Percentiles rank a stretch among this genome's conserved stretches.
Evolutionary conservation across 345 rosid genomes (phyloP).

Genomic region (Cardiospermum halicacabum): DNA sequence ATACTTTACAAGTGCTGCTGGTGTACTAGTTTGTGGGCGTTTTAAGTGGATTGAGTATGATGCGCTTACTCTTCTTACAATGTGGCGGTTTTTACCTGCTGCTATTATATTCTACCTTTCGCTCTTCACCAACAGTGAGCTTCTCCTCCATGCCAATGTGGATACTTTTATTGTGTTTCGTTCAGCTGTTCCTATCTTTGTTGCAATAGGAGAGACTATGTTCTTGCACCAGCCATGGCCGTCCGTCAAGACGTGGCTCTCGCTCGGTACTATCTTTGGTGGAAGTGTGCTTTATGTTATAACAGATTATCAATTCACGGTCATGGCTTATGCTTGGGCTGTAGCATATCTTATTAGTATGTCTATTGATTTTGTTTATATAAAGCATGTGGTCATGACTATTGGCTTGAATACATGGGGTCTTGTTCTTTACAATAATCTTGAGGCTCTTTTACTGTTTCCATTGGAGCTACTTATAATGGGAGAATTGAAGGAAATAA

Average conservation of each 20-base stretch:
- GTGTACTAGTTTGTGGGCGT: slow-evolving; percentile 60
- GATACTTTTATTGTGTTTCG: slow-evolving; percentile 97
- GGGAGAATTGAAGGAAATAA: slow-evolving; percentile 91
- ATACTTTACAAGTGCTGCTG: slow-evolving; percentile 84
- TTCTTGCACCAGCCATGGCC: slow-evolving; percentile 94
- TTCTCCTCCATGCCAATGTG: slow-evolving; percentile 91
- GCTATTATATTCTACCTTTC: slow-evolving; percentile 91
- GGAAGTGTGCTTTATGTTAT: slow-evolving; percentile 84
- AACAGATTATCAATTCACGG: slow-evolving; percentile 83
- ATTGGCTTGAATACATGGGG: slow-evolving; percentile 95
- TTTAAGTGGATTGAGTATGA: slow-evolving; percentile 70
- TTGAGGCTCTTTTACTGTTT: slow-evolving; percentile 85
- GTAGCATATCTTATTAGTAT: slow-evolving; percentile 81
- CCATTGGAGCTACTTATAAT: slow-evolving; percentile 87
- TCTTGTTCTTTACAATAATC: slow-evolving; percentile 91
- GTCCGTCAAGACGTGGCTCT: slow-evolving; percentile 68
- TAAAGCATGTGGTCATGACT: slow-evolving; percentile 98
- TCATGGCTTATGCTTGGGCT: slow-evolving; percentile 89
- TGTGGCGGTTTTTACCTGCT: slow-evolving; percentile 96
- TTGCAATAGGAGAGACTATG: slow-evolving; percentile 84
- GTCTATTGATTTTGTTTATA: slow-evolving; percentile 96
- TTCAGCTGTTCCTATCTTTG: slow-evolving; percentile 85
- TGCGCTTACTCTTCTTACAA: slow-evolving; percentile 54
- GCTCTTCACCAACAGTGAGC: slow-evolving; percentile 94
- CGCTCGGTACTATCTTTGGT: slow-evolving; percentile 73